These are phyloP conservation scores for Jacaranda copaia DNA, from an alignment of 257 asterid species.

Conservation along the genomic window DNA sequence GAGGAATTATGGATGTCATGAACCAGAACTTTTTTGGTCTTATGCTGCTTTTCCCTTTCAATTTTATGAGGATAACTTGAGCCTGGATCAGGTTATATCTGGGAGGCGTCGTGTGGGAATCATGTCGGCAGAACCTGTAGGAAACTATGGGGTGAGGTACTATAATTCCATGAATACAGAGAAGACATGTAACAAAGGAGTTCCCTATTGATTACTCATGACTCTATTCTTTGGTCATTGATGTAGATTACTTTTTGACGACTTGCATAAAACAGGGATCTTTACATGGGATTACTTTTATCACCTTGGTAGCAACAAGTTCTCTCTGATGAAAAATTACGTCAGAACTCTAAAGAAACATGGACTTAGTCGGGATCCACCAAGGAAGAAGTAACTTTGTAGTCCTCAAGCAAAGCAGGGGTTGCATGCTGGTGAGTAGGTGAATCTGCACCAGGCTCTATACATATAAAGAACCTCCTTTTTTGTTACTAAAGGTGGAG, in stretches of 20 bases:
- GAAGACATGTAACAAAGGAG: neutral
- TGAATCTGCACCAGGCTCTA: neutral
- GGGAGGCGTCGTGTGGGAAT: slow-evolving; percentile 88
- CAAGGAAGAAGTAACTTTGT: slow-evolving; percentile 52
- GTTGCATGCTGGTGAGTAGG: neutral
- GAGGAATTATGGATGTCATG: slow-evolving; percentile 3
- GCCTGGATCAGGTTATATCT: slow-evolving; percentile 66
- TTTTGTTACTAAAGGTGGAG: slow-evolving; percentile 1
- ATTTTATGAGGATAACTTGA: slow-evolving; percentile 25
- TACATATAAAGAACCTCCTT: neutral
- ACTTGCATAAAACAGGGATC: slow-evolving; percentile 88
- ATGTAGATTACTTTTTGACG: slow-evolving; percentile 77
- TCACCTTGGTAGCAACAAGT: slow-evolving; percentile 82
- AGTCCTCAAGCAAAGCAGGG: neutral
- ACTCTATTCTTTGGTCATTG: slow-evolving; percentile 23
- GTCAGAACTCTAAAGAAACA: slow-evolving; percentile 70
- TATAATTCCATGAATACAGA: slow-evolving; percentile 5
- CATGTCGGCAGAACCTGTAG: slow-evolving; percentile 86
- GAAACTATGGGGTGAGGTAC: slow-evolving; percentile 95
- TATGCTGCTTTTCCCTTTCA: slow-evolving; percentile 13
- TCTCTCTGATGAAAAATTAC: slow-evolving; percentile 77
- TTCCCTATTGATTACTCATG: slow-evolving; percentile 14
- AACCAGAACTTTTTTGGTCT: neutral
- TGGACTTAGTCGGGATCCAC: slow-evolving; percentile 81
- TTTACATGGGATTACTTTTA: slow-evolving; percentile 87